Base-by-base conservation (phyloP, 2,329 filamentous ascomycete species). In the Penicillium palitans region DNA sequence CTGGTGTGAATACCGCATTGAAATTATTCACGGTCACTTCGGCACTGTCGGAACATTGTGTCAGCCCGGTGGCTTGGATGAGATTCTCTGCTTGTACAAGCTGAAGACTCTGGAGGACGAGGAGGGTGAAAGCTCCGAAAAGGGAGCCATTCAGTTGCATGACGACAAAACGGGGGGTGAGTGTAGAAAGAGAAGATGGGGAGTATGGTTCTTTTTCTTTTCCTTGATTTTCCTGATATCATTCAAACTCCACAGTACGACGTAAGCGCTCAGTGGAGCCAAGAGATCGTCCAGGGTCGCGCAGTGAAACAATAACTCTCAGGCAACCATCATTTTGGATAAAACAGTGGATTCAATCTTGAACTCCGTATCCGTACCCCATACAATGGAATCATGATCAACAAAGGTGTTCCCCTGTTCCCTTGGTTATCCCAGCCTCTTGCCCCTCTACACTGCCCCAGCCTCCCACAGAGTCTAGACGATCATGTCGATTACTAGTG, bases 1-100 rank as follows among this genome's bases (percentile, higher is more conserved):
- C 78, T 0, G 76, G 78, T 17, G 72, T 71, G 4, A 83, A 69
- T 0, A 71, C 31, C 1, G 80, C 69, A 40, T 81, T 71, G 52
- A 67, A 62, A 13, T 60, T 44, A 44, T 66, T 61, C 49, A 66
- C 55, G 5, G 58, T 55, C 21, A 67, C 59, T 25, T 57, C 51
- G 21, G 42, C 31, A 47, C 64, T 61, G 25, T 65, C 51, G 42
- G 63, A 63, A 57, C 65, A 67, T 47, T 57, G 56, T 17, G 50
- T 54, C 12, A 67, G 52, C 31, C 62, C 60, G 44, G 60, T 62
- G 24, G 65, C 63, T 42, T 62, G 35, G 37, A 67, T 40, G 19
- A 67, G 25, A 27, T 59, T 44, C 42, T 46, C 54, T n/a, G 64
- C 65, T 39, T 49, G 49, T 24, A 59, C 65, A 27, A 60, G 48